Conservation (phyloP, 495 filamentous ascomycete species). For the Hypoxylon fuscum region DNA sequence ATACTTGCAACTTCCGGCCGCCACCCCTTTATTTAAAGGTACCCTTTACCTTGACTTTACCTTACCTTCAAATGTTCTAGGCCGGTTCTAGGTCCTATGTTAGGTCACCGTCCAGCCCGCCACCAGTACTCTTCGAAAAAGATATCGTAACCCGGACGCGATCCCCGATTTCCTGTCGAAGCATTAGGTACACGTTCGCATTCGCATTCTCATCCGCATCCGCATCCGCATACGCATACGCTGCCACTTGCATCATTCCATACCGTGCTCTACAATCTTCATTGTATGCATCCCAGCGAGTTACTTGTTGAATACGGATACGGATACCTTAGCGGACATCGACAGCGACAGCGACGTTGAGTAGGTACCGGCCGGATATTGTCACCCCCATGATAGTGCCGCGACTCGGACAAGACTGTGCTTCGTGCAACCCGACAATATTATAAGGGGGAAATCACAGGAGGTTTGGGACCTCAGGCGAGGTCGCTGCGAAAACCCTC, state of each 20-base stretch:
- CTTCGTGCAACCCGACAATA: constrained; percentile 44
- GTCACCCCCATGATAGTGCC: constrained; percentile 51
- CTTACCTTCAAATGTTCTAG: too few relatives aligned
- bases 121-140: too few relatives aligned
- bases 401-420: constrained; percentile 41
- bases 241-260: constrained; percentile 2
- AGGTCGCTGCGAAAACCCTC: constrained; percentile 47
- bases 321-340: too few relatives aligned
- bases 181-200: not conserved
- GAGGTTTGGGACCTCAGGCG: constrained; percentile 49
- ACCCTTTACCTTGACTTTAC: constrained; percentile 16
- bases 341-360: constrained; percentile 3
- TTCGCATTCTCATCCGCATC: too few relatives aligned
- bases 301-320: constrained; percentile 19
- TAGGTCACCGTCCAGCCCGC: constrained; percentile 1
- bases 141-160: constrained; percentile 26
- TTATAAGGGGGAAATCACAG: constrained; percentile 43
- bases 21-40: constrained; percentile 38
- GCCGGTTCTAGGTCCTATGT: too few relatives aligned
- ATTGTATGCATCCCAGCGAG: constrained; percentile 28
- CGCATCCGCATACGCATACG: too few relatives aligned
- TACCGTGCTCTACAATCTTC: constrained; percentile 6
- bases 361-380: constrained; percentile 21
- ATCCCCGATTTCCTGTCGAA: too few relatives aligned
- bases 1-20: constrained; percentile 37